Percentiles rank a stretch among this genome's conserved stretches.
Evolutionary conservation across 129 eudicot genomes (phyloP).

Genomic region (Solidago caesia): DNA sequence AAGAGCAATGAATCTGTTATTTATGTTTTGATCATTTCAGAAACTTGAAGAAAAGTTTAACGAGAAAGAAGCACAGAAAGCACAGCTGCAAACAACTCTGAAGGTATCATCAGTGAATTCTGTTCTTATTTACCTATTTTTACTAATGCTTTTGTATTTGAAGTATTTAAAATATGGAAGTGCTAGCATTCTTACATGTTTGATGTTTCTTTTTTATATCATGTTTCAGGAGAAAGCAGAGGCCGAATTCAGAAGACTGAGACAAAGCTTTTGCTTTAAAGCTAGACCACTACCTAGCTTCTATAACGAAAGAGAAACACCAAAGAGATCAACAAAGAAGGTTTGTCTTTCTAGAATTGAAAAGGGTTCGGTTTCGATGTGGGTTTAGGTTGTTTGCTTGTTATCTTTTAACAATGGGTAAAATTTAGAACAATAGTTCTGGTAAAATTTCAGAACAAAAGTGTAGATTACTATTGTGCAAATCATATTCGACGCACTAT

Average conservation of each 20-base stretch:
- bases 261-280: conserved; percentile 83
- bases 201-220: neutral
- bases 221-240: conserved; percentile 81
- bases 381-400: neutral
- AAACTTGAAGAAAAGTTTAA: conserved; percentile 84
- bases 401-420: too few relatives aligned
- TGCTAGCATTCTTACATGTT: neutral
- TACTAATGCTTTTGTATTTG: neutral
- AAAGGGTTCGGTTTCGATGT: neutral
- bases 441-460: too few relatives aligned
- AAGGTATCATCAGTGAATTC: conserved; percentile 45
- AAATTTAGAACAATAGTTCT: too few relatives aligned
- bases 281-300: conserved; percentile 74
- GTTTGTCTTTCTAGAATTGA: conserved; percentile 30
- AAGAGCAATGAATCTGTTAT: too few relatives aligned
- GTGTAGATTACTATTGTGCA: too few relatives aligned
- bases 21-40: conserved; percentile 37
- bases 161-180: neutral
- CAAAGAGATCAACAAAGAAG: conserved; percentile 49
- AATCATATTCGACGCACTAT: too few relatives aligned
- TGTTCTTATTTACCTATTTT: neutral
- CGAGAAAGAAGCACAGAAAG: conserved; percentile 54
- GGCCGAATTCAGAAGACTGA: conserved; percentile 66
- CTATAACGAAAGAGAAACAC: conserved; percentile 56
- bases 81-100: conserved; percentile 55